Evolutionary conservation across 352 stramenopile species (phyloP), one percentile per base, ranked within the genome.

Genomic region (Blastocystis sp.): DNA sequence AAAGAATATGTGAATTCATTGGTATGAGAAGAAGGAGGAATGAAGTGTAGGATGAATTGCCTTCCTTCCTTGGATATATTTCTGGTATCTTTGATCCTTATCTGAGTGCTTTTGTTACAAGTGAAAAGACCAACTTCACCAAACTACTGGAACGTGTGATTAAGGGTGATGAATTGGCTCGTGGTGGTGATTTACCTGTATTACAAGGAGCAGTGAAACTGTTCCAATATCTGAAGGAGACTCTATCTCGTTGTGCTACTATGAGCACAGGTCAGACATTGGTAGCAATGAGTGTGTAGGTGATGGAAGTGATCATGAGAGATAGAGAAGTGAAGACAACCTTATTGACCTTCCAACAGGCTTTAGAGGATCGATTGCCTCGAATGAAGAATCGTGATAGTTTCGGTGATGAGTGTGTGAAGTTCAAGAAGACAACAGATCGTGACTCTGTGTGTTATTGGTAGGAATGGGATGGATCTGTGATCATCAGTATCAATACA

Each of bases 141-240:
- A 92, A 95, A 88, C 95, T 98, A 91, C 92, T 97, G 43, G 88
- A 91, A 39, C 91, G 96, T 88, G 93, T 95, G 46, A 92, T 95
- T 88, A 93, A 91, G 87, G 92, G 95, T 61, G 93, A 96, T 73
- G 93, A 96, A 4, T 94, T 98, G 32, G 95, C 98, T 89, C 93
- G 92, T 54, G 95, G 97, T 43, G 95, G 95, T 12, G 94, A 96
- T 65, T 90, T 97, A 21, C 94, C 95, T 0, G 94, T 98, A 7
- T 97, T 98, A 88, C 97, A 93, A 0, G 97, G 93, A 46, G 97
- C 95, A 1, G 96, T 97, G 21, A 97, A 97, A 88, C 94, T 98
- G 87, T 98, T 99, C 88, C 93, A 97, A 56, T 98, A 98, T 91
- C 98, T 99, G 86, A 97, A 97, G 67, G 97, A 97, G 80, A 97